A percentile compares a stretch with the other conserved stretches of the same genome.
Evolutionary conservation across 2,329 filamentous ascomycete species (phyloP).

Genomic region (Colletotrichum chlorophyti): DNA sequence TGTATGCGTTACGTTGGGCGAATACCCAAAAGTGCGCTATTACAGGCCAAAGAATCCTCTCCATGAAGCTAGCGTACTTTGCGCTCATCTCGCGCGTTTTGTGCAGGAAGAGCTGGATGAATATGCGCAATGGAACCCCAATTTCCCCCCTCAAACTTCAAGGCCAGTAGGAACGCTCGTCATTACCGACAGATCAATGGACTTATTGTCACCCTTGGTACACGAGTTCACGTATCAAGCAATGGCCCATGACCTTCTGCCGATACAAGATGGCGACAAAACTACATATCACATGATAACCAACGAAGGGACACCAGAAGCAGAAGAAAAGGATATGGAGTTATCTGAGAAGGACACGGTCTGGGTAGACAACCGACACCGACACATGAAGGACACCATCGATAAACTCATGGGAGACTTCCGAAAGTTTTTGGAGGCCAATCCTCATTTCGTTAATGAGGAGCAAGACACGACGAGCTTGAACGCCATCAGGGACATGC

Average conservation of each 20-base stretch:
- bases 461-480: conserved; percentile 75
- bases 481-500: conserved; percentile 95
- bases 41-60: conserved; percentile 77
- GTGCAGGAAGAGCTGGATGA: conserved; percentile 90
- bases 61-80: conserved; percentile 89
- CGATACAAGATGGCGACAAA: conserved; percentile 88
- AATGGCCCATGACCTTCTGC: conserved; percentile 93
- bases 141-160: conserved; percentile 81
- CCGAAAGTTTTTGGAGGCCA: conserved; percentile 86
- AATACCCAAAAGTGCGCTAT: conserved; percentile 93
- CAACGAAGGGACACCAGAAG: conserved; percentile 74
- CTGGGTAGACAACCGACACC: conserved; percentile 93
- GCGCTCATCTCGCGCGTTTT: conserved; percentile 86
- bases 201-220: conserved; percentile 83
- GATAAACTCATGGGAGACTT: conserved; percentile 93
- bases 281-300: conserved; percentile 82
- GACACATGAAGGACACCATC: conserved; percentile 98
- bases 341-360: conserved; percentile 90
- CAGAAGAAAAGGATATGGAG: conserved; percentile 89
- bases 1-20: conserved; percentile 89
- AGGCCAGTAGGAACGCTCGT: conserved; percentile 83
- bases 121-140: conserved; percentile 83
- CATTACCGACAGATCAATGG: conserved; percentile 92
- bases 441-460: conserved; percentile 88
- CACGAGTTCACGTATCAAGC: conserved; percentile 99